These are phyloP conservation scores for Lactarius hengduanensis DNA, from an alignment of 768 basidiomycete species.

Conservation along the genomic window DNA sequence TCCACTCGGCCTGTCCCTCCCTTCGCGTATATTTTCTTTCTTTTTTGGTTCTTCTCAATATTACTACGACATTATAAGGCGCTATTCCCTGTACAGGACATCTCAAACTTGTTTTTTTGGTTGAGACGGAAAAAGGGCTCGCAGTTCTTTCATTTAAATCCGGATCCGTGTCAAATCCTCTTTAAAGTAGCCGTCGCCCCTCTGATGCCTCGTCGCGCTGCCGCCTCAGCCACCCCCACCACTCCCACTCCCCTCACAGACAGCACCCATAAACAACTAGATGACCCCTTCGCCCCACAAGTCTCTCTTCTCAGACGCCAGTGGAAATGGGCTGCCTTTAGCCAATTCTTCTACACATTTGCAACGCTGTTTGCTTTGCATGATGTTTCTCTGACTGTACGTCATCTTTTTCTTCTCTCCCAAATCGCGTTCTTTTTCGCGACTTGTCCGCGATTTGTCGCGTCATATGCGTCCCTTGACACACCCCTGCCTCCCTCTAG, in stretches of 20 bases:
- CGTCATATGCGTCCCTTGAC: conserved; percentile 16
- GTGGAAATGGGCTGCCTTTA: conserved; percentile 93
- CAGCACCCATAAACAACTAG: conserved; percentile 12
- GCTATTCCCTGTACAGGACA: not conserved
- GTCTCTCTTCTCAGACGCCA: conserved; percentile 63
- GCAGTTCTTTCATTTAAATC: conserved; percentile 30
- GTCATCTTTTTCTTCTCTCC: conserved; percentile 30
- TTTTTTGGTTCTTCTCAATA: conserved; percentile 1
- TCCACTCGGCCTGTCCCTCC: conserved; percentile 7
- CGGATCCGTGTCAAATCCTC: conserved; percentile 36
- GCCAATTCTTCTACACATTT: conserved; percentile 89
- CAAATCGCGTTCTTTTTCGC: conserved; percentile 16
- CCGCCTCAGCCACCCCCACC: conserved; percentile 29
- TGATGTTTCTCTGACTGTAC: conserved; percentile 66
- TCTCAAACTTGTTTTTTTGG: not conserved
- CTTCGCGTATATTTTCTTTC: conserved; percentile 6
- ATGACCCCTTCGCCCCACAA: conserved; percentile 35
- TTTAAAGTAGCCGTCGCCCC: conserved; percentile 29
- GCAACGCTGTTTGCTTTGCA: conserved; percentile 65
- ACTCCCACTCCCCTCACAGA: conserved; percentile 27
- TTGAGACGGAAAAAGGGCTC: not conserved
- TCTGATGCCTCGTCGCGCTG: conserved; percentile 39
- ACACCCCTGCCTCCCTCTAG: conserved; percentile 39
- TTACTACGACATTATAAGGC: conserved; percentile 9
- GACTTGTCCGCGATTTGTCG: conserved; percentile 3